These are phyloP conservation scores for Tinospora cordifolia DNA, from an alignment of 164 flowering plant genomes.

Conservation along the genomic window DNA sequence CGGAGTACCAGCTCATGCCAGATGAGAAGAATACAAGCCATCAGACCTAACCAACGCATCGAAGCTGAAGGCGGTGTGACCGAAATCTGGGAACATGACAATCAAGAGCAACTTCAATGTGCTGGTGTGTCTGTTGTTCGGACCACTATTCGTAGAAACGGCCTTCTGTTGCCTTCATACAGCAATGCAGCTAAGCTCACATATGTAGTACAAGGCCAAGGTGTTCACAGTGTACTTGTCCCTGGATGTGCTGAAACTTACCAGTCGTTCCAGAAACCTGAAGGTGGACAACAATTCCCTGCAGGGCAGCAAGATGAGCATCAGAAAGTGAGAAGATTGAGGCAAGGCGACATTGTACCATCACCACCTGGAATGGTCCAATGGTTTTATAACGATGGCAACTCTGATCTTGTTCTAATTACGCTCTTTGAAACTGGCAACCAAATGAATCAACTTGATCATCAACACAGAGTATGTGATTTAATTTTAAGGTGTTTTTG, in stretches of 20 bases:
- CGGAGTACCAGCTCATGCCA: background rate
- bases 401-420: slow-evolving; percentile 23
- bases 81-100: slow-evolving; percentile 34
- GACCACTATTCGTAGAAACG: slow-evolving; percentile 19
- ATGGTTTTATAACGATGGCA: slow-evolving; percentile 42
- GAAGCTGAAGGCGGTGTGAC: slow-evolving; percentile 39
- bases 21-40: slow-evolving; percentile 23
- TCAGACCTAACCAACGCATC: slow-evolving; percentile 22
- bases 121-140: slow-evolving; percentile 34
- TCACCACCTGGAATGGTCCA: slow-evolving; percentile 31
- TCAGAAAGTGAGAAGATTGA: slow-evolving; percentile 32
- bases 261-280: slow-evolving; percentile 25
- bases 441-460: slow-evolving; percentile 40
- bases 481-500: background rate
- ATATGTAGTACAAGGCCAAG: slow-evolving; percentile 43
- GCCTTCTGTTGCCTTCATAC: slow-evolving; percentile 37
- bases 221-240: slow-evolving; percentile 22
- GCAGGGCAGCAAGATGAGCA: slow-evolving; percentile 26
- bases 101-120: slow-evolving; percentile 34
- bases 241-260: slow-evolving; percentile 69
- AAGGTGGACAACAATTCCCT: background rate
- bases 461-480: slow-evolving; percentile 29
- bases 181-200: slow-evolving; percentile 28
- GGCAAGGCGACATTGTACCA: slow-evolving; percentile 34
- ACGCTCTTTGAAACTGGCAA: slow-evolving; percentile 24